These are phyloP conservation scores for Termitomyces sp. DNA, from an alignment of 768 basidiomycete species.

Conservation along the genomic window DNA sequence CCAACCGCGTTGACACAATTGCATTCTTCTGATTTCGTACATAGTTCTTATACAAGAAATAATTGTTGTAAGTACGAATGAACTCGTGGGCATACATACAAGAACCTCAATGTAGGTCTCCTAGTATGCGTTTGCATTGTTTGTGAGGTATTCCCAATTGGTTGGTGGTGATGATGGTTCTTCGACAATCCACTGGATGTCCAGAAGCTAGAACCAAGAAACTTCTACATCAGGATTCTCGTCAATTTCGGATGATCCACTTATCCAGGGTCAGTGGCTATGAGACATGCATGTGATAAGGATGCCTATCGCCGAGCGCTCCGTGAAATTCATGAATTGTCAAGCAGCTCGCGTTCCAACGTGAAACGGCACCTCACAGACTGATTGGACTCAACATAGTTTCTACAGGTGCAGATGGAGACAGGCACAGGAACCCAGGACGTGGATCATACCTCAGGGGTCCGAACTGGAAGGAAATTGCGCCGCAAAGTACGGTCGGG, in stretches of 20 bases:
- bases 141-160: background rate
- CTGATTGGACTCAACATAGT: background rate
- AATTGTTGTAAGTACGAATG: background rate
- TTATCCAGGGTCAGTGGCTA: background rate
- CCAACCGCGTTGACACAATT: background rate
- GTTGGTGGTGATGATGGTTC: background rate
- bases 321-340: background rate
- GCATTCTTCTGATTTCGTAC: background rate
- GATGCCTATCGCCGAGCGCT: background rate
- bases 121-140: background rate
- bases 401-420: background rate
- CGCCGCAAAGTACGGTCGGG: background rate
- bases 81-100: background rate
- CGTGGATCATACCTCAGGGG: background rate
- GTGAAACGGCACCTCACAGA: background rate
- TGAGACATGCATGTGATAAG: background rate
- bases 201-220: background rate
- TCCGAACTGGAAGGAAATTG: background rate
- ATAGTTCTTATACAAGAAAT: background rate
- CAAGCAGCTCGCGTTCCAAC: background rate
- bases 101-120: background rate
- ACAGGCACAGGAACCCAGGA: background rate
- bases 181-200: background rate
- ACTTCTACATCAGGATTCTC: too few species aligned
- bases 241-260: background rate